These are phyloP conservation scores for Cyclotella baltica DNA, from an alignment of 108 stramenopile genomes.

Conservation along the genomic window DNA sequence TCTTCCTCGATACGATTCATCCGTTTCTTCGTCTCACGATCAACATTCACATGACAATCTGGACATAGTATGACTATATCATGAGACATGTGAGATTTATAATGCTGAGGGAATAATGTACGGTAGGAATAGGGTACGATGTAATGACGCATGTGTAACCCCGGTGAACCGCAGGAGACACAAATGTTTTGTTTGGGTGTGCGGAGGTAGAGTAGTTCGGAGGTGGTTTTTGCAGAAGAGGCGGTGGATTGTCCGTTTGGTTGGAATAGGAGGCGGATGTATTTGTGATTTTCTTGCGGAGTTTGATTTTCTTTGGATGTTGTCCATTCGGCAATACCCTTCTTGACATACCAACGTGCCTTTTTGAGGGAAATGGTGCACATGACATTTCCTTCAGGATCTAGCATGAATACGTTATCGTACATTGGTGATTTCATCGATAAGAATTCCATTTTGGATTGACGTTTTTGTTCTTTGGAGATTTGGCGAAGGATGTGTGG, in stretches of 20 bases:
- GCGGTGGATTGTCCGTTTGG: constrained; percentile 43
- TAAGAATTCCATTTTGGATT: constrained; percentile 66
- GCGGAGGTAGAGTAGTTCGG: constrained; percentile 48
- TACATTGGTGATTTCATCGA: constrained; percentile 87
- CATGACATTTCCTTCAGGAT: constrained; percentile 58
- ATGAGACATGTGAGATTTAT: constrained; percentile 86
- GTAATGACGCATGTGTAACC: constrained; percentile 77
- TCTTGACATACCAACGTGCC: constrained; percentile 83
- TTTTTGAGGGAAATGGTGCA: constrained; percentile 82
- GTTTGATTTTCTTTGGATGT: constrained; percentile 7
- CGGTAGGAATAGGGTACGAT: constrained; percentile 84
- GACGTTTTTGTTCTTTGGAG: constrained; percentile 68
- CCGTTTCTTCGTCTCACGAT: constrained; percentile 52
- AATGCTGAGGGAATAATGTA: constrained; percentile 63
- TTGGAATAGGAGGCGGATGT: constrained; percentile 60
- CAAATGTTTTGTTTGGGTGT: constrained; percentile 74
- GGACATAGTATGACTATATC: constrained; percentile 86
- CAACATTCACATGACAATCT: constrained; percentile 74
- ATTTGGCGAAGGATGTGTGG: constrained; percentile 69
- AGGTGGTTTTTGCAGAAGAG: constrained; percentile 18
- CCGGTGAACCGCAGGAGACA: constrained; percentile 65
- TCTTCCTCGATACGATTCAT: constrained; percentile 54
- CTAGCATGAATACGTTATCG: constrained; percentile 85
- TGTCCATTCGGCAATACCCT: constrained; percentile 70
- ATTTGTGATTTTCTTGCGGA: constrained; percentile 19